These are phyloP conservation scores for Parachaetomium inaequale DNA, from an alignment of 495 filamentous ascomycete genomes.

Conservation along the genomic window DNA sequence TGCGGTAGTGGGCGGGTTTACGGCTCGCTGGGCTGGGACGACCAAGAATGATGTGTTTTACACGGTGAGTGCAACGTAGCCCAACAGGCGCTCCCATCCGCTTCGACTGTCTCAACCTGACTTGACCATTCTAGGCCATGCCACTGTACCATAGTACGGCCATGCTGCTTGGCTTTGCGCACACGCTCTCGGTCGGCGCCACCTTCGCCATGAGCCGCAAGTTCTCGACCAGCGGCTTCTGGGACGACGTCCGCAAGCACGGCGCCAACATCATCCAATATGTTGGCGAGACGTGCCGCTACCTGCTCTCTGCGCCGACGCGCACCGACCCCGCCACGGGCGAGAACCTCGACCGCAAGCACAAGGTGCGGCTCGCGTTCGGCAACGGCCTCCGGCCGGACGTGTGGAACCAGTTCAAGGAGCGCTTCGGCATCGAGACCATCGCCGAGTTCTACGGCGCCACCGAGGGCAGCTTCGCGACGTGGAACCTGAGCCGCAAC, in stretches of 20 bases:
- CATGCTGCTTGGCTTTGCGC: conserved; percentile 62
- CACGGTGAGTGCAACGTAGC: conserved; percentile 53
- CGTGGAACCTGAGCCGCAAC: conserved; percentile 75
- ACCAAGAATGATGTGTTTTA: conserved; percentile 67
- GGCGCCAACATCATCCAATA: conserved; percentile 86
- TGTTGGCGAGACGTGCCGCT: conserved; percentile 91
- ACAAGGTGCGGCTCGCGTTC: conserved; percentile 75
- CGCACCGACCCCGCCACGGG: conserved; percentile 60
- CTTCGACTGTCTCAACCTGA: neutral
- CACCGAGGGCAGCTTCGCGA: conserved; percentile 71
- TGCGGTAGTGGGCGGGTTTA: conserved; percentile 51
- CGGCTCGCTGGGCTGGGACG: conserved; percentile 55
- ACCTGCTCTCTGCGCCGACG: conserved; percentile 72
- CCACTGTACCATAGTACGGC: conserved; percentile 92
- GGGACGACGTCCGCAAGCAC: conserved; percentile 68
- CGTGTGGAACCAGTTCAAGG: conserved; percentile 83
- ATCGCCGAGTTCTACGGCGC: conserved; percentile 89
- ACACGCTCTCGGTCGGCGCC: conserved; percentile 55
- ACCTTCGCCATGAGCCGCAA: conserved; percentile 72
- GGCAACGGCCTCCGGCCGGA: conserved; percentile 93
- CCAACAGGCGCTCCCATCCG: neutral
- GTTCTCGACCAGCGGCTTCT: conserved; percentile 81
- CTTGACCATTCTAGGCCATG: conserved; percentile 60
- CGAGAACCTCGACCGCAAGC: conserved; percentile 70
- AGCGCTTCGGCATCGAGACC: conserved; percentile 76